phyloP scores from a whole-genome alignment of 2,329 filamentous ascomycete species.

The Orbilia javanica region DNA sequence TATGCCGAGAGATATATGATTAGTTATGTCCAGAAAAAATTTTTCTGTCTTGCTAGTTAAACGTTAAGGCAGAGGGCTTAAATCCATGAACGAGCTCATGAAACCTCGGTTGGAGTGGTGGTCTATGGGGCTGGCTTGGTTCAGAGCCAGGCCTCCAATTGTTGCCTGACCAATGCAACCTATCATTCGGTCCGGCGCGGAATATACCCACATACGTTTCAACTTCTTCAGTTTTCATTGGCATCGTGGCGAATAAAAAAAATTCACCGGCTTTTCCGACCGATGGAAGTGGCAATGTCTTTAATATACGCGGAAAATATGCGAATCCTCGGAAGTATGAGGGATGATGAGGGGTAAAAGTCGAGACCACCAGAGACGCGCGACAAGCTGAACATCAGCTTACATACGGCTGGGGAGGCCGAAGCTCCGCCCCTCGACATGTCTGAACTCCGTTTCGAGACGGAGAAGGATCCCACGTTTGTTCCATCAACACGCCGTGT shows the following conservation, averaged over 20 bases:
- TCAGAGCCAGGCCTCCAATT: slow-evolving; percentile 2
- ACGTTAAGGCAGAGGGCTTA: neutral
- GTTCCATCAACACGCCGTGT: neutral
- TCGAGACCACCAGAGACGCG: slow-evolving; percentile 14
- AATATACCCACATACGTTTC: slow-evolving; percentile 15
- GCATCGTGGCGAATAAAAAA: slow-evolving; percentile 5
- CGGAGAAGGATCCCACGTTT: slow-evolving; percentile 10
- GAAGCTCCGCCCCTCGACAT: neutral
- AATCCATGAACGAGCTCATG: slow-evolving; percentile 9
- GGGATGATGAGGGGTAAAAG: slow-evolving; percentile 16
- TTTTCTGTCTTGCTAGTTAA: neutral
- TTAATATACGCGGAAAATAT: neutral
- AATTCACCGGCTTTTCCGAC: neutral
- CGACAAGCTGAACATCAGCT: neutral
- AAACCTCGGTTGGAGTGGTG: slow-evolving; percentile 7
- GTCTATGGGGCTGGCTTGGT: neutral
- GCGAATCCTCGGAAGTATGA: neutral
- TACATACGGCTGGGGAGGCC: neutral
- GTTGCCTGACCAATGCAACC: slow-evolving; percentile 21
- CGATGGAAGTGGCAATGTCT: slow-evolving; percentile 8
- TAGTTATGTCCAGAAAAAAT: neutral
- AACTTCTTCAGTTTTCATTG: slow-evolving; percentile 18
- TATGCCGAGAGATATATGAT: neutral
- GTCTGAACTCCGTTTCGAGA: neutral
- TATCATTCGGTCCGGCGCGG: neutral